Conservation (phyloP, 768 basidiomycete species). For the Trametes sanguinea region DNA sequence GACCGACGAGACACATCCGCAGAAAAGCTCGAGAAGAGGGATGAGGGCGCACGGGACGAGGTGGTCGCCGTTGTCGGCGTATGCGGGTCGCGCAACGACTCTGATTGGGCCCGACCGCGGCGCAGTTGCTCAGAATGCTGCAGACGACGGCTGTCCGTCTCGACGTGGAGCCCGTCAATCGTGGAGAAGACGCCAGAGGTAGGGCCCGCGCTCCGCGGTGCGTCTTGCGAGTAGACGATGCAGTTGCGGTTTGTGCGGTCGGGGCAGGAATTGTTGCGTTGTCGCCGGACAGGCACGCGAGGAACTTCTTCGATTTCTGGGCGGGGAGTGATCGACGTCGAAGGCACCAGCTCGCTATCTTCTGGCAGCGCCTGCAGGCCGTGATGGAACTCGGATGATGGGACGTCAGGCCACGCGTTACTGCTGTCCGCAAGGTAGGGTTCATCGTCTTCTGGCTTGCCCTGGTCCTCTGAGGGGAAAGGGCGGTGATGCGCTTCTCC, state of each 20-base stretch:
- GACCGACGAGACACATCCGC: conserved; percentile 25
- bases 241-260: conserved; percentile 31
- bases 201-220: conserved; percentile 9
- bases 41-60: conserved; percentile 27
- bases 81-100: conserved; percentile 3
- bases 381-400: conserved; percentile 17
- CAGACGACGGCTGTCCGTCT: conserved; percentile 4
- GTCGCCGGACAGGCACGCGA: conserved; percentile 24
- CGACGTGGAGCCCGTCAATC: conserved; percentile 2
- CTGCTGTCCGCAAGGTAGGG: conserved; percentile 7
- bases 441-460: not conserved
- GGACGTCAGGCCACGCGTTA: conserved; percentile 16
- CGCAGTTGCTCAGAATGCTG: not conserved
- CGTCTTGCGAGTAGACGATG: conserved; percentile 25
- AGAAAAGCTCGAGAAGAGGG: conserved; percentile 28
- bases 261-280: conserved; percentile 28
- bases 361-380: conserved; percentile 54
- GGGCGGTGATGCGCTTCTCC: conserved; percentile 1
- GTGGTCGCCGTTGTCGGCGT: conserved; percentile 11
- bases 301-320: conserved; percentile 12
- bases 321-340: not conserved
- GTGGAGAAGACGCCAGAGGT: not conserved
- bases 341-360: conserved; percentile 42
- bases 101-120: not conserved
- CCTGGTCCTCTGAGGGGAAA: conserved; percentile 12